These are phyloP conservation scores for Nelumbo lutea DNA, from an alignment of 164 flowering plant species.

Conservation along the genomic window DNA sequence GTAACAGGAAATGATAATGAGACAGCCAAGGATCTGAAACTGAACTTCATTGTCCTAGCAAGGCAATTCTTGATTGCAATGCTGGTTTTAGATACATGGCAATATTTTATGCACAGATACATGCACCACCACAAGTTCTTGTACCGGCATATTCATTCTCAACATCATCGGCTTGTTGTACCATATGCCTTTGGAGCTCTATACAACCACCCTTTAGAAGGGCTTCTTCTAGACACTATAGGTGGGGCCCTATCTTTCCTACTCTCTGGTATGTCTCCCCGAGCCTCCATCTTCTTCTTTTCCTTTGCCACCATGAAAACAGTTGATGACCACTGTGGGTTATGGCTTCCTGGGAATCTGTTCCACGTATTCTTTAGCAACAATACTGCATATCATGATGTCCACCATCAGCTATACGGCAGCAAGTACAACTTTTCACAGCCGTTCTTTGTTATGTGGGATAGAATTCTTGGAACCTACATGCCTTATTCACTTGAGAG, in stretches of 20 bases:
- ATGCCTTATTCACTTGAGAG: conserved; percentile 87
- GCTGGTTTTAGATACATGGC: conserved; percentile 91
- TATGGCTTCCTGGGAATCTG: conserved; percentile 89
- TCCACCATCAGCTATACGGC: conserved; percentile 95
- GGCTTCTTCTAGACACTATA: conserved; percentile 77
- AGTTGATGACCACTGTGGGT: conserved; percentile 94
- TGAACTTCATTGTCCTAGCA: conserved; percentile 41
- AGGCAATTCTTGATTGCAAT: conserved; percentile 72
- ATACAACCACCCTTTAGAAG: conserved; percentile 92
- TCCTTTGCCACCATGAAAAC: conserved; percentile 93
- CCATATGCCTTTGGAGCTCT: conserved; percentile 96
- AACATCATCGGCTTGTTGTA: conserved; percentile 84
- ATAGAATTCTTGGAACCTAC: conserved; percentile 81
- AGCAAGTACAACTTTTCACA: conserved; percentile 92
- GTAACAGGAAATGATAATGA: conserved; percentile 12
- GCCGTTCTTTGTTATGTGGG: conserved; percentile 94
- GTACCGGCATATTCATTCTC: conserved; percentile 87
- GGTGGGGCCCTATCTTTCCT: conserved; percentile 92
- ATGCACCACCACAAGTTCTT: conserved; percentile 95
- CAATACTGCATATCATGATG: conserved; percentile 93
- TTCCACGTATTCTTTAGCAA: conserved; percentile 77
- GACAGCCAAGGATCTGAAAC: conserved; percentile 12
- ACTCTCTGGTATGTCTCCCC: conserved; percentile 91
- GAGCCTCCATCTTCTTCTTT: conserved; percentile 86
- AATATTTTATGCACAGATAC: conserved; percentile 89